Base-by-base conservation (phyloP, 176 grass and related monocot species). In the Ampelocalamus luodianensis region DNA sequence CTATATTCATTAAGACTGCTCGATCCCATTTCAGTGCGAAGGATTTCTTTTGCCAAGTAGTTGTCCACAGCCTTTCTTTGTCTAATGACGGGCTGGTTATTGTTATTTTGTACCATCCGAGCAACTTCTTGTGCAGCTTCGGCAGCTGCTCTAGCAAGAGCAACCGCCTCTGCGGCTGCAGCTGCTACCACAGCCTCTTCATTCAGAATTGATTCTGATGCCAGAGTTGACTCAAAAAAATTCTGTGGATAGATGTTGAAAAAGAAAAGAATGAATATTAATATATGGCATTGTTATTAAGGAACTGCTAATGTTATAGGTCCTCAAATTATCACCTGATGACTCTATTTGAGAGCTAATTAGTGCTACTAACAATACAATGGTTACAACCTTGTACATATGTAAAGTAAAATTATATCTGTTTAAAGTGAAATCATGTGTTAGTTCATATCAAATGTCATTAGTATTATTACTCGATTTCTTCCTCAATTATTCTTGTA, bases 141-240 rank as follows among this genome's bases (percentile, higher is more conserved):
- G 29, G 81, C 69, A 72, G 91, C 91, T 67, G 87, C 83, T 89
- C 84, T 87, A 79, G 91, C 91, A 76, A 92, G 91, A 76, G 91
- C 80, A 87, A 92, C 63, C 67, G 80, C 84, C 80, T 92, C 87
- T 79, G 87, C 79, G 16, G 91, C 91, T 20, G 87, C 80, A 29
- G 87, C 91, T 24, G 54, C 72, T 77, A 92, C 81, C 43, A 77
- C 32, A 39, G 84, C 80, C 64, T 89, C 87, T 63, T 89, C 70
- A 76, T 75, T 92, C 36, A 92, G 80, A 83, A 92, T 38, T 56
- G 55, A 44, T 80, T 89, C 84, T 66, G 82, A 79, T 81, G 85
- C 68, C 27, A 90, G 69, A 29, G 54, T 74, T 69, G 88, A 77
- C 18, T 65, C 68, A 34, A 82, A 79, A 45, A 38, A 86, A 64